Conservation (phyloP, 768 basidiomycete genomes). For the Termitomyces sp. region DNA sequence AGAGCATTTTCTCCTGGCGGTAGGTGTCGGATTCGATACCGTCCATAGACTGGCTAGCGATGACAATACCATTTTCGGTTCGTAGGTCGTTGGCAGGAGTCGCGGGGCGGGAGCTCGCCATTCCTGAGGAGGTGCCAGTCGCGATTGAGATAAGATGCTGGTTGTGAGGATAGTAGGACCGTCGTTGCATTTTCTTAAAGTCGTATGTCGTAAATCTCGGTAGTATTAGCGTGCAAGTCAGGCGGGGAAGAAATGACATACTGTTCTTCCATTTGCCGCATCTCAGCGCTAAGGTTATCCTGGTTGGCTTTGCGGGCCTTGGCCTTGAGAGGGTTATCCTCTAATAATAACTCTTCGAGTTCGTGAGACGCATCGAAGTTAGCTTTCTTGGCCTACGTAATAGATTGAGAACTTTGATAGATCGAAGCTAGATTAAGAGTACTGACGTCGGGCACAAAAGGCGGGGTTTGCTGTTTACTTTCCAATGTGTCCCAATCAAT, state of each 20-base stretch:
- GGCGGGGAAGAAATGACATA: slow-evolving; percentile 29
- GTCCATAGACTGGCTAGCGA: slow-evolving; percentile 36
- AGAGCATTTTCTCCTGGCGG: slow-evolving; percentile 33
- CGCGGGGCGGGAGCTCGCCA: slow-evolving; percentile 65
- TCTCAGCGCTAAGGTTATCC: slow-evolving; percentile 84
- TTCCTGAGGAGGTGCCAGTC: slow-evolving; percentile 66
- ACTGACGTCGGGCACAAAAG: slow-evolving; percentile 86
- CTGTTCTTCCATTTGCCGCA: slow-evolving; percentile 99
- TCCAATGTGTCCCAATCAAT: slow-evolving; percentile 90
- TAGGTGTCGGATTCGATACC: slow-evolving; percentile 30
- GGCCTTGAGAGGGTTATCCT: slow-evolving; percentile 96
- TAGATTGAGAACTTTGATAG: neutral
- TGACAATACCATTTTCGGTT: slow-evolving; percentile 33
- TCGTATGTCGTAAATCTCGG: slow-evolving; percentile 86
- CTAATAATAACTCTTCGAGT: slow-evolving; percentile 89
- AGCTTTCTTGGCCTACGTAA: slow-evolving; percentile 86
- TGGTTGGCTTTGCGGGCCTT: slow-evolving; percentile 87
- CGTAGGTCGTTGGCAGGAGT: slow-evolving; percentile 57
- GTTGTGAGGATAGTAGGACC: slow-evolving; percentile 86
- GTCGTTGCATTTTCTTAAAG: slow-evolving; percentile 86
- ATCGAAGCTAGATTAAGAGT: neutral
- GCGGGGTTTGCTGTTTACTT: slow-evolving; percentile 65
- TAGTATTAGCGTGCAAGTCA: neutral
- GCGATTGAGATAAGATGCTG: slow-evolving; percentile 69
- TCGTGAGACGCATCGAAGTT: slow-evolving; percentile 99